Evolutionary conservation across 148 eudicot species (phyloP).

Genomic region (Pharnaceum exiguum): DNA sequence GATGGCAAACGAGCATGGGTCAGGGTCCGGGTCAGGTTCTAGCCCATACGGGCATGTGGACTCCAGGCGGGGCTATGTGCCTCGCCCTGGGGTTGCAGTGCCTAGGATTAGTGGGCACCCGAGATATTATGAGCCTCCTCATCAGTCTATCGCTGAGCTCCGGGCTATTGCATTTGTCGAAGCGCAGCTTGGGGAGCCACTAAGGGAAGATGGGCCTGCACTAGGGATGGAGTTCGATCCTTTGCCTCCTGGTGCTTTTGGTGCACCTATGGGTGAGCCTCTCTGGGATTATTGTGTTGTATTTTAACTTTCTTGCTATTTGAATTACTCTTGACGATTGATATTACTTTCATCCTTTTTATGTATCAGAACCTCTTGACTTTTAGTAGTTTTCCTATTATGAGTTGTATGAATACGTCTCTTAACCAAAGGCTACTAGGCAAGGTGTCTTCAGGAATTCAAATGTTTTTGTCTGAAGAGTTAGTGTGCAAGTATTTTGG

Average conservation of each 20-base stretch:
- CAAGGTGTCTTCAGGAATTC: too few species aligned
- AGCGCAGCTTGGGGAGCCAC: slow-evolving; percentile 79
- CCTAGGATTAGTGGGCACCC: slow-evolving; percentile 45
- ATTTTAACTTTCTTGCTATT: not conserved
- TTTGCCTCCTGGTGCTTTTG: slow-evolving; percentile 98
- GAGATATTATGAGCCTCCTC: slow-evolving; percentile 56
- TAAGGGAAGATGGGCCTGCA: slow-evolving; percentile 89
- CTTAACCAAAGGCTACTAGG: too few species aligned
- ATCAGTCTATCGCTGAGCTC: slow-evolving; percentile 52
- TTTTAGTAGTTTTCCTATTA: too few species aligned
- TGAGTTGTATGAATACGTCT: too few species aligned
- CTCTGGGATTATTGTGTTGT: not conserved
- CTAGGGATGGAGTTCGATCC: slow-evolving; percentile 99
- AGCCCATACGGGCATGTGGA: slow-evolving; percentile 51
- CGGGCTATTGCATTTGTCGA: slow-evolving; percentile 73
- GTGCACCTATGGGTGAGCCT: slow-evolving; percentile 76
- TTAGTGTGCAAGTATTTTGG: too few species aligned
- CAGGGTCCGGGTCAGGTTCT: slow-evolving; percentile 48
- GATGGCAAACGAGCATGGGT: slow-evolving; percentile 38
- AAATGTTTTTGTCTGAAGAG: too few species aligned
- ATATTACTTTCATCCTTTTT: not conserved
- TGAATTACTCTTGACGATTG: not conserved
- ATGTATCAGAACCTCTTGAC: too few species aligned
- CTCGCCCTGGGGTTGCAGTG: slow-evolving; percentile 45
- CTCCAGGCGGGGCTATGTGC: slow-evolving; percentile 32